Base-by-base conservation (phyloP, 176 grass and related monocot species). In the Pontederia crassipes region DNA sequence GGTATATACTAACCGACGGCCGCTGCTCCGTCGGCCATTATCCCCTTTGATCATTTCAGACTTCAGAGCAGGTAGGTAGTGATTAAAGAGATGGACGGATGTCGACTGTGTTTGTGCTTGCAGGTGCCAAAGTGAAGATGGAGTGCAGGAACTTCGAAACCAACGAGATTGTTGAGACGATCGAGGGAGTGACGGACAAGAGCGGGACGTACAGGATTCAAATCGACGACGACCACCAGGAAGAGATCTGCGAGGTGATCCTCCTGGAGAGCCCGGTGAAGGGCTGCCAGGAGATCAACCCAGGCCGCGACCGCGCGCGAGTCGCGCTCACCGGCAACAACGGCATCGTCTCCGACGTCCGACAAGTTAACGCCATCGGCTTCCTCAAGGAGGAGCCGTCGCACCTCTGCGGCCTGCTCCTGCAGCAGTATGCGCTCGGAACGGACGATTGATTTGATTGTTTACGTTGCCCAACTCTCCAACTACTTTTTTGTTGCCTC, bases 351-450 rank as follows among this genome's bases (percentile, higher is more conserved):
- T 59, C 80, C 68, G 57, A 49, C 63, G 10, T 67, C 28, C 75
- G 83, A 8, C 46, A 62, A 0, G 83, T 83, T 64, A 96, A 82
- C 72, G 15, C 87, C 9, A 80, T 96, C 9, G 87, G 87, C 46
- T 96, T 67, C 87, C 53, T 90, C 87, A 88, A 65, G 78, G 75
- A 75, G 15, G 48, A n/a, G 14, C 83, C 83, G 0, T 75, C 85
- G 62, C 53, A 76, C n/a, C 2, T 70, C 53, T 96, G 92, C 58
- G n/a, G n/a, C 0, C 40, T 14, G 10, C 73, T 96, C 70, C 74
- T 87, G 55, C 76, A 78, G 50, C 57, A 70, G 51, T 48, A 76
- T 15, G 47, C 59, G 24, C 14, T 85, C 10, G 64, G 68, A 15
- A 66, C 54, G 5, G 80, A 86, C 9, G 66, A 81, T 3, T 62